A percentile compares a stretch with the other conserved stretches of the same genome.
phyloP scores from a whole-genome alignment of 345 rosid species.

The Linum usitatissimum region DNA sequence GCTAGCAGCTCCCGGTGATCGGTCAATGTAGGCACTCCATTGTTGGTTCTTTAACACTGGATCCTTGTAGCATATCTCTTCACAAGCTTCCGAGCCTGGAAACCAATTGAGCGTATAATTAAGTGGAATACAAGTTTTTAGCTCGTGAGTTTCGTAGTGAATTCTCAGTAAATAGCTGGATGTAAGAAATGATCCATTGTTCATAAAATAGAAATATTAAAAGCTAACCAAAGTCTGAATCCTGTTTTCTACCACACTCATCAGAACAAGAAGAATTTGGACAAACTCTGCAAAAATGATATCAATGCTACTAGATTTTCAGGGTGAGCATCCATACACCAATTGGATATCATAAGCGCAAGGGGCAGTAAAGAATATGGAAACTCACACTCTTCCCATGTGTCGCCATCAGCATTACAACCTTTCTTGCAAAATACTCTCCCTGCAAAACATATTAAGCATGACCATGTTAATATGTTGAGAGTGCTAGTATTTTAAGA shows the following conservation, averaged over 20 bases:
- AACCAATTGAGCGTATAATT: background rate
- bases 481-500: too few species aligned
- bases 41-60: constrained; percentile 82
- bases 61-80: constrained; percentile 89
- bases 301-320: background rate
- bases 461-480: background rate
- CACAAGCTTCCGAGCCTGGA: constrained; percentile 63
- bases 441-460: constrained; percentile 40
- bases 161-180: background rate
- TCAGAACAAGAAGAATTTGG: background rate
- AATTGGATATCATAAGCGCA: background rate
- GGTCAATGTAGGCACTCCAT: constrained; percentile 92
- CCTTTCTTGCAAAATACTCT: constrained; percentile 99
- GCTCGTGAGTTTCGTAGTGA: background rate
- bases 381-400: constrained; percentile 91
- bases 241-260: background rate
- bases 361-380: constrained; percentile 12
- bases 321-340: background rate
- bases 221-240: background rate
- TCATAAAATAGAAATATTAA: background rate
- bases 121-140: background rate
- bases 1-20: constrained; percentile 76
- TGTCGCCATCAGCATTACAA: constrained; percentile 66
- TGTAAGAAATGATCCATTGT: background rate
- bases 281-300: background rate